phyloP scores from a whole-genome alignment of 2,329 filamentous ascomycete species.

The Neoascochyta sp. region DNA sequence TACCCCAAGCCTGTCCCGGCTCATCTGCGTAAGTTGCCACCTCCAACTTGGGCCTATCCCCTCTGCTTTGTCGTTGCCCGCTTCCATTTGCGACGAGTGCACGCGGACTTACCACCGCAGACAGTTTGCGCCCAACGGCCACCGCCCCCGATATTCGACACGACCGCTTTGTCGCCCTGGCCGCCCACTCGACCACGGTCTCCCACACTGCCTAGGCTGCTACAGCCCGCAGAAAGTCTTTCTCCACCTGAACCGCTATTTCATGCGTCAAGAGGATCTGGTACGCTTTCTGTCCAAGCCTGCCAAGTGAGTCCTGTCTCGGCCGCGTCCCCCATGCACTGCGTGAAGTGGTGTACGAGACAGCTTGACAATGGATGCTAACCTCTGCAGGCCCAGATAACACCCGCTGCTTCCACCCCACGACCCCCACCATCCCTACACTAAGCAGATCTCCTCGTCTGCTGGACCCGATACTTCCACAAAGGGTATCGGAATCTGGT shows the following conservation, averaged over 20 bases:
- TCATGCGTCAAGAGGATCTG: slow-evolving; percentile 89
- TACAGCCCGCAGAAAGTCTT: slow-evolving; percentile 34
- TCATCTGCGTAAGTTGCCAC: slow-evolving; percentile 2
- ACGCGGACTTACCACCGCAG: slow-evolving; percentile 8
- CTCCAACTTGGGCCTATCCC: neutral
- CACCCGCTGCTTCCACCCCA: slow-evolving; percentile 49
- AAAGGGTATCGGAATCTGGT: slow-evolving; percentile 81
- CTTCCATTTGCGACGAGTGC: slow-evolving; percentile 3
- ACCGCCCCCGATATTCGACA: slow-evolving; percentile 8
- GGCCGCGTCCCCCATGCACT: slow-evolving; percentile 3
- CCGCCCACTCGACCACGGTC: slow-evolving; percentile 17
- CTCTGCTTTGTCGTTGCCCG: slow-evolving; percentile 2
- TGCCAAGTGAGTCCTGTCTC: slow-evolving; percentile 67
- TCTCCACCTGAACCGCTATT: slow-evolving; percentile 38
- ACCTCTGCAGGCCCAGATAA: slow-evolving; percentile 60
- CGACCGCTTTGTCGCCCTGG: slow-evolving; percentile 32
- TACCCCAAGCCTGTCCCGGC: neutral
- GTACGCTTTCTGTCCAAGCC: slow-evolving; percentile 92
- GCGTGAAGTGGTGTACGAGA: slow-evolving; percentile 3
- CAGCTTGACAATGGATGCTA: slow-evolving; percentile 7
- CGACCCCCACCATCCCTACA: slow-evolving; percentile 15
- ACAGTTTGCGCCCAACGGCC: slow-evolving; percentile 19
- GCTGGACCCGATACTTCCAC: slow-evolving; percentile 78
- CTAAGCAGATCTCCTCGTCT: slow-evolving; percentile 66
- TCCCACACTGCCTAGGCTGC: slow-evolving; percentile 35